Percentiles rank a stretch among this genome's conserved stretches.
These are phyloP conservation scores for Exophiala sp. DNA, from an alignment of 2,329 filamentous ascomycete genomes.

Conservation along the genomic window DNA sequence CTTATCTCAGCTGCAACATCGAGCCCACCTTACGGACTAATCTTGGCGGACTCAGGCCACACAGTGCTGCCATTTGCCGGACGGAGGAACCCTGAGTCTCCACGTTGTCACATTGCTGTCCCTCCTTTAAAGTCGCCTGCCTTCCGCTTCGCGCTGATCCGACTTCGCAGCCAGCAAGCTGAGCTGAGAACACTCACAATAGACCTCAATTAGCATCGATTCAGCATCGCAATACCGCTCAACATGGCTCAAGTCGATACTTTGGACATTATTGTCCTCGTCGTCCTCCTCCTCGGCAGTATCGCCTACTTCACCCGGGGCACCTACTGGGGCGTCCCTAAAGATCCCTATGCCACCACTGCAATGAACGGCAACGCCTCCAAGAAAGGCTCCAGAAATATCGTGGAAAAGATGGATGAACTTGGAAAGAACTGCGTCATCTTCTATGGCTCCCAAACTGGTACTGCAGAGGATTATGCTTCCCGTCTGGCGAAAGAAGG, in stretches of 20 bases:
- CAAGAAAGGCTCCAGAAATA: slow-evolving; percentile 81
- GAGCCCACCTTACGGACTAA: slow-evolving; percentile 2
- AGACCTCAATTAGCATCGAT: slow-evolving; percentile 2
- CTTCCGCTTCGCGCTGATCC: neutral
- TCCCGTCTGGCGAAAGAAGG: slow-evolving; percentile 95
- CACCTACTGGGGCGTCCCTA: slow-evolving; percentile 82
- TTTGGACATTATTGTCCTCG: slow-evolving; percentile 88
- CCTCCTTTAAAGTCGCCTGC: slow-evolving; percentile 3
- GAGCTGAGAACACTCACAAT: neutral
- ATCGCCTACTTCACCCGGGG: slow-evolving; percentile 97
- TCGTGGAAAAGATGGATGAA: slow-evolving; percentile 94
- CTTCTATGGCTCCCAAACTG: slow-evolving; percentile 98
- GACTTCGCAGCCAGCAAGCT: neutral
- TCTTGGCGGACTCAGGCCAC: slow-evolving; percentile 25
- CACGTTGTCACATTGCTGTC: slow-evolving; percentile 17
- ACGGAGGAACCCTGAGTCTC: slow-evolving; percentile 6
- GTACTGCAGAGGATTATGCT: slow-evolving; percentile 97
- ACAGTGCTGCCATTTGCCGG: slow-evolving; percentile 11
- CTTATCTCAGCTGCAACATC: neutral
- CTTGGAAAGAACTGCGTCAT: slow-evolving; percentile 94
- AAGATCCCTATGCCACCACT: slow-evolving; percentile 81
- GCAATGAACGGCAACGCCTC: slow-evolving; percentile 65
- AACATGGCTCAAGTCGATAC: slow-evolving; percentile 93
- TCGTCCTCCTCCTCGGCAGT: slow-evolving; percentile 77
- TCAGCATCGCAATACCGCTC: slow-evolving; percentile 4